Percentiles rank a stretch among this genome's conserved stretches.
Conservation (phyloP, 768 basidiomycete species). For the Mycena rebaudengoi region DNA sequence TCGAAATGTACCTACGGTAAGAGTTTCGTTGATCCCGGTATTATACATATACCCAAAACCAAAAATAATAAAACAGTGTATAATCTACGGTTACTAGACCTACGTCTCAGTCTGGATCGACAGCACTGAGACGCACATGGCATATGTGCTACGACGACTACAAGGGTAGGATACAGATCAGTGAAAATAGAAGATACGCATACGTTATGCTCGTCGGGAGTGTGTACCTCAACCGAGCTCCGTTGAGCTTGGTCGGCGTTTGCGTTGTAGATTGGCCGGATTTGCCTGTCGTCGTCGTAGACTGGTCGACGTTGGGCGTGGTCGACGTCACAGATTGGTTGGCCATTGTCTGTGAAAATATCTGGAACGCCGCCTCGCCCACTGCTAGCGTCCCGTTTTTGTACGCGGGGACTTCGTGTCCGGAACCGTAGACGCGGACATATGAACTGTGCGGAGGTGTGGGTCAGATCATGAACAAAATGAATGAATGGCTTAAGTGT, state of each 20-base stretch:
- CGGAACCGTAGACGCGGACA: conserved; percentile 44
- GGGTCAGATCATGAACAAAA: not conserved
- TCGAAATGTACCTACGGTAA: too few species aligned
- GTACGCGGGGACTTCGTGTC: conserved; percentile 42
- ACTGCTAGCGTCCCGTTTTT: conserved; percentile 13
- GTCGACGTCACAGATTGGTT: conserved; percentile 6
- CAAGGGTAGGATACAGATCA: conserved; percentile 6
- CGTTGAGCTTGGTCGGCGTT: conserved; percentile 5
- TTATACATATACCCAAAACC: conserved; percentile 7
- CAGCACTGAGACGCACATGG: not conserved
- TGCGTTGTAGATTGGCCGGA: conserved; percentile 7
- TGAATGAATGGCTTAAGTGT: not conserved
- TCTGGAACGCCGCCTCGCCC: conserved; percentile 14
- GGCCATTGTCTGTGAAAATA: conserved; percentile 14
- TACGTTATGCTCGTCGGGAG: conserved; percentile 7
- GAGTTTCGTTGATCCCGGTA: too few species aligned
- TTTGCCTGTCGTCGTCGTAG: conserved; percentile 7
- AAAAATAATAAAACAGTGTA: not conserved
- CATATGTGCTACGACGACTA: conserved; percentile 7
- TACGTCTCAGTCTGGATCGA: conserved; percentile 4
- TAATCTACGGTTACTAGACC: conserved; percentile 4
- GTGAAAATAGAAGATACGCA: conserved; percentile 5
- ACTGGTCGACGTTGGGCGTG: conserved; percentile 5
- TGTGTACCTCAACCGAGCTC: conserved; percentile 2
- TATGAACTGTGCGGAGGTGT: conserved; percentile 37